Conservation (phyloP, 1,139 yeast genomes). For the Ashbya aceris region DNA sequence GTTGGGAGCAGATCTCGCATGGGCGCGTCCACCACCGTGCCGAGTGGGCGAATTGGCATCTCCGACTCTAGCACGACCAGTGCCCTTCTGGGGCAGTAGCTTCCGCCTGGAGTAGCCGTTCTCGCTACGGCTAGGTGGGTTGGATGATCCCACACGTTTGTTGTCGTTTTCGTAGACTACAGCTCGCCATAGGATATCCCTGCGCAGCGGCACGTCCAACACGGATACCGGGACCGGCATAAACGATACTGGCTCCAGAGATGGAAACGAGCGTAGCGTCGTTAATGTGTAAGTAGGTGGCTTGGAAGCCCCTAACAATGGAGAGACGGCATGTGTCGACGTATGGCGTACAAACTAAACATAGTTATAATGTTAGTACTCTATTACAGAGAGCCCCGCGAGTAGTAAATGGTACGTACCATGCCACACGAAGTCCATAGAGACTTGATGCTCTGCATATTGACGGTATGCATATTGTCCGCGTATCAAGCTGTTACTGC, state of each 20-base stretch:
- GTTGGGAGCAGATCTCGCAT: slow-evolving; percentile 84
- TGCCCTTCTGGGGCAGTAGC: slow-evolving; percentile 82
- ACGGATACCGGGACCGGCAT: slow-evolving; percentile 66
- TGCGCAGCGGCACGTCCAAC: slow-evolving; percentile 67
- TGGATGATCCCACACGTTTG: slow-evolving; percentile 80
- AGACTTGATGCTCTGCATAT: too few relatives aligned
- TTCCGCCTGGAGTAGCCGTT: slow-evolving; percentile 81
- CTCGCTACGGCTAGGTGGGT: slow-evolving; percentile 78
- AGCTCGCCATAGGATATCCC: slow-evolving; percentile 91
- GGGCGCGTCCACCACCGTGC: slow-evolving; percentile 83
- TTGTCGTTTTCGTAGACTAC: slow-evolving; percentile 87
- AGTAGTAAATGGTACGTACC: too few relatives aligned
- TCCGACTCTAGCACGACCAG: slow-evolving; percentile 94
- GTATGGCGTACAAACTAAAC: too few relatives aligned
- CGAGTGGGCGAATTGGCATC: slow-evolving; percentile 92
- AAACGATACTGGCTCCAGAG: slow-evolving; percentile 71
- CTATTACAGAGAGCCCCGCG: background rate
- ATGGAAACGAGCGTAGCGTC: slow-evolving; percentile 78
- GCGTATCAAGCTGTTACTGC: too few relatives aligned
- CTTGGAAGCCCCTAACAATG: slow-evolving; percentile 23
- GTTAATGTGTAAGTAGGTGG: slow-evolving; percentile 76
- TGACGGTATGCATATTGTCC: too few relatives aligned
- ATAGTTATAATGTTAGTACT: background rate
- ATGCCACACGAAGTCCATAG: too few relatives aligned
- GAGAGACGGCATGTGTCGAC: background rate